phyloP scores from a whole-genome alignment of 495 filamentous ascomycete genomes.

The Jackrogersella minutella region DNA sequence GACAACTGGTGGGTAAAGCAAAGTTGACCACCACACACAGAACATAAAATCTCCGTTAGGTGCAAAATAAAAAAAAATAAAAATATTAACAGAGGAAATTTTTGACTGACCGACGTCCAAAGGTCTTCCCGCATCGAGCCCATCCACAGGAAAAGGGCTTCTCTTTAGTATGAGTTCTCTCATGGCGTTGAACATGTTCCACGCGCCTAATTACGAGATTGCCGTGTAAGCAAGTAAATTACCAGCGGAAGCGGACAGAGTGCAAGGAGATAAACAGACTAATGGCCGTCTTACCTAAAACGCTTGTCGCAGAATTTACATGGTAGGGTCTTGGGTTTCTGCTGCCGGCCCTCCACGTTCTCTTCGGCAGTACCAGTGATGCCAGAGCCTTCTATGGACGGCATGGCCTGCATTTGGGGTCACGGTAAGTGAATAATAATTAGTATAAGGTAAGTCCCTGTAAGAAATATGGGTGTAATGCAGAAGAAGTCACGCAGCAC shows the following conservation, averaged over 20 bases:
- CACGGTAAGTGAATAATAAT: slow-evolving; percentile 41
- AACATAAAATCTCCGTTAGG: slow-evolving; percentile 16
- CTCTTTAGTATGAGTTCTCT: slow-evolving; percentile 68
- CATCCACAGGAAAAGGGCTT: slow-evolving; percentile 65
- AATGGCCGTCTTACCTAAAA: slow-evolving; percentile 58
- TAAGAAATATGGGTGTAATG: slow-evolving; percentile 47
- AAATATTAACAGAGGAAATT: too few species aligned
- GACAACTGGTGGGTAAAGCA: slow-evolving; percentile 31
- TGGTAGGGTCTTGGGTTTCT: slow-evolving; percentile 62
- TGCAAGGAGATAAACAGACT: slow-evolving; percentile 40
- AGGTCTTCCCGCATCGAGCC: slow-evolving; percentile 64
- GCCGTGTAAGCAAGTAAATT: slow-evolving; percentile 45
- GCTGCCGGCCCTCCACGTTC: slow-evolving; percentile 57
- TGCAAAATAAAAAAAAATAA: slow-evolving; percentile 18
- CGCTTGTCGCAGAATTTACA: slow-evolving; percentile 64
- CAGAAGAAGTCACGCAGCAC: slow-evolving; percentile 51
- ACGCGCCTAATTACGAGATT: slow-evolving; percentile 58
- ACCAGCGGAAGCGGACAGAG: slow-evolving; percentile 53
- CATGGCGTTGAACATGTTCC: slow-evolving; percentile 68
- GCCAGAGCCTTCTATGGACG: slow-evolving; percentile 57
- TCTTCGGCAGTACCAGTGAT: slow-evolving; percentile 53
- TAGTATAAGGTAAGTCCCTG: slow-evolving; percentile 52
- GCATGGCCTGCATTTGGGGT: slow-evolving; percentile 57
- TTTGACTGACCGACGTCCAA: slow-evolving; percentile 62
- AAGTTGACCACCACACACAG: slow-evolving; percentile 34